These are phyloP conservation scores for Sarocladiaceae sp. DNA, from an alignment of 2,329 filamentous ascomycete genomes.

Conservation along the genomic window DNA sequence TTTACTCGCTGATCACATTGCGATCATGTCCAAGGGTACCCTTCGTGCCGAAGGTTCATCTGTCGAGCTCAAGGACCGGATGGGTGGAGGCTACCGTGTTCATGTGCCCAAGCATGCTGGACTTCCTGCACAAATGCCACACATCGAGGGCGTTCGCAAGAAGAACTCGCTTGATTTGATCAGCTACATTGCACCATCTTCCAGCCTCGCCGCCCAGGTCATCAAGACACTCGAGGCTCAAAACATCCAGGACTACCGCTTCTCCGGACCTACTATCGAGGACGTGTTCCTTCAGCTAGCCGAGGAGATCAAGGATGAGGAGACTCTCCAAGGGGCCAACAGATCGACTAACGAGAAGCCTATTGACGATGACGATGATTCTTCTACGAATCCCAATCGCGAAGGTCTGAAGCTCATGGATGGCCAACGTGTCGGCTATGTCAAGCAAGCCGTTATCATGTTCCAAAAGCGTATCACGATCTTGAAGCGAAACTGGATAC, in stretches of 20 bases:
- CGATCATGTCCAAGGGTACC: constrained; percentile 77
- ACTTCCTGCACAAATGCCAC: constrained; percentile 34
- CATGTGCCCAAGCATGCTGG: constrained; percentile 58
- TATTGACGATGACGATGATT: constrained; percentile 14
- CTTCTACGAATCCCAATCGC: constrained; percentile 17
- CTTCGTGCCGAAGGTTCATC: constrained; percentile 79
- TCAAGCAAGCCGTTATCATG: constrained; percentile 65
- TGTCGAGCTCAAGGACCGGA: constrained; percentile 73
- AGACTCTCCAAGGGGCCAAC: constrained; percentile 20
- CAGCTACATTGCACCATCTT: constrained; percentile 65
- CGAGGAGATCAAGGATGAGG: constrained; percentile 63
- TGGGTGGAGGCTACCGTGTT: constrained; percentile 81
- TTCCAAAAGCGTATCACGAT: constrained; percentile 74
- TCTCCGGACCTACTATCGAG: constrained; percentile 85
- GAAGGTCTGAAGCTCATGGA: constrained; percentile 52
- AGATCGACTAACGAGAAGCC: constrained; percentile 18
- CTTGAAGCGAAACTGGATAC: constrained; percentile 69
- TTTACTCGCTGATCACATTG: constrained; percentile 80
- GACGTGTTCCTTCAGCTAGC: constrained; percentile 86
- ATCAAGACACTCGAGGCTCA: constrained; percentile 62
- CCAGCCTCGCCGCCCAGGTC: constrained; percentile 62
- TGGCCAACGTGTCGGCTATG: constrained; percentile 62
- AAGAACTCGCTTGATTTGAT: constrained; percentile 62
- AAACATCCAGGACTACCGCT: constrained; percentile 70
- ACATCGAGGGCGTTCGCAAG: constrained; percentile 50